Evolutionary conservation across 352 stramenopile species (phyloP), one percentile per base, ranked within the genome.

Genomic region (Phytophthora syringae): DNA sequence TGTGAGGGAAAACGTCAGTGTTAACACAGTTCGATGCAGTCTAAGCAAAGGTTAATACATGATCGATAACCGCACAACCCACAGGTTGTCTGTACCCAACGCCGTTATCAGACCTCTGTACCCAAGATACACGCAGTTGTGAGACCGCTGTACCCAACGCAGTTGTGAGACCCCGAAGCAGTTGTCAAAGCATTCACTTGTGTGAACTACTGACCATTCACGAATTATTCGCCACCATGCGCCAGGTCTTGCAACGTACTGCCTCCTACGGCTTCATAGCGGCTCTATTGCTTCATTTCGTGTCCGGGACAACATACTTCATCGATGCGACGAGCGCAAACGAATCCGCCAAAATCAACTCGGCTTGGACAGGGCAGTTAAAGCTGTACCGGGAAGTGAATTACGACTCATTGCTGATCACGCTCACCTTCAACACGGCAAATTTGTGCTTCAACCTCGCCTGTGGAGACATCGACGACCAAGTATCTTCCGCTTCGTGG

Each of bases 381-480:
- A 57, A 57, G 34, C 45, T 64, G 9, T 51, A 64, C 47, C 50
- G 57, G 36, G 20, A 57, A 5, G 48, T 20, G 10, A 50, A 51
- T 3, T 57, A 42, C 7, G 34, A 44, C 7, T 64, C 36, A 7
- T 43, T 64, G 7, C 25, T 51, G 34, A 42, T 57, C 20, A 51
- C 56, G 2, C 34, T 57, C 24, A 51, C 39, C 22, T 64, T 64
- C 16, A 58, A 58, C 18, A 47, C 47, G n/a, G 36, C 44, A 9
- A 57, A 57, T 9, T 34, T 43, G 5, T 69, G 60, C 28, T 63
- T 48, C 18, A 58, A 64, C 7, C 21, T 69, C 13, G 36, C 21
- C 9, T 68, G 60, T 47, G 37, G 51, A 9, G 34, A 62, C 11
- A 51, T 61, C 22, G 52, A 67, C 34, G 61, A 59, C 53, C 12